These are phyloP conservation scores for Stevia rebaudiana DNA, from an alignment of 140 eudicot species.

Conservation along the genomic window DNA sequence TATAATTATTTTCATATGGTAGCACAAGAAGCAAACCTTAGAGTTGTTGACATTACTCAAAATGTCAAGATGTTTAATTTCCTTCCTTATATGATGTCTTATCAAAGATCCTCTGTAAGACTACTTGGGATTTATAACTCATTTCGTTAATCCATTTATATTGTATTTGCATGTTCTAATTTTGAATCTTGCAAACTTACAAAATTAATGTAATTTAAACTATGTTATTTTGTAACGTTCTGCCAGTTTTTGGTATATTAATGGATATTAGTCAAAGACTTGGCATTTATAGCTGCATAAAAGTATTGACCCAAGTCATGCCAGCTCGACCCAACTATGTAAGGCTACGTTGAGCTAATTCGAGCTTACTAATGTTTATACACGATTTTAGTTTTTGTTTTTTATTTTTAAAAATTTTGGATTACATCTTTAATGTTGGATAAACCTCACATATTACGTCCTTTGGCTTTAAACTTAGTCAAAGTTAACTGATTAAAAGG, in stretches of 20 bases:
- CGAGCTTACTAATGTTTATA: too few relatives aligned
- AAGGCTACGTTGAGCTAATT: too few relatives aligned
- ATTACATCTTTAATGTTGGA: too few relatives aligned
- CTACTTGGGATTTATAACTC: slow-evolving; percentile 28
- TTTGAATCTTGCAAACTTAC: neutral
- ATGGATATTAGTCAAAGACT: neutral
- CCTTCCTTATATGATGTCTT: slow-evolving; percentile 76
- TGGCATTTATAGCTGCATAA: neutral
- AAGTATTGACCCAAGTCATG: neutral
- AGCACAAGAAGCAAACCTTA: slow-evolving; percentile 48
- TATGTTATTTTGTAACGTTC: neutral
- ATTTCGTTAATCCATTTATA: neutral
- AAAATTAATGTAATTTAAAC: neutral
- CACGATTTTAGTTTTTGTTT: too few relatives aligned
- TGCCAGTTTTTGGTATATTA: neutral
- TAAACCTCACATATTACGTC: too few relatives aligned
- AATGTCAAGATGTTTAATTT: slow-evolving; percentile 35
- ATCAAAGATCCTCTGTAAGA: slow-evolving; percentile 45
- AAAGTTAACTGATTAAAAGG: too few relatives aligned
- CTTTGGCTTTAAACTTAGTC: too few relatives aligned
- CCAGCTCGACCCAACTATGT: too few relatives aligned
- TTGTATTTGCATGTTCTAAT: slow-evolving; percentile 11
- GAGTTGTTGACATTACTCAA: slow-evolving; percentile 54
- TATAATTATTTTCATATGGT: slow-evolving; percentile 49
- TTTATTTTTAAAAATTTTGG: too few relatives aligned